Base-by-base conservation (phyloP, 768 basidiomycete genomes). In the Mrakia gelida region DNA sequence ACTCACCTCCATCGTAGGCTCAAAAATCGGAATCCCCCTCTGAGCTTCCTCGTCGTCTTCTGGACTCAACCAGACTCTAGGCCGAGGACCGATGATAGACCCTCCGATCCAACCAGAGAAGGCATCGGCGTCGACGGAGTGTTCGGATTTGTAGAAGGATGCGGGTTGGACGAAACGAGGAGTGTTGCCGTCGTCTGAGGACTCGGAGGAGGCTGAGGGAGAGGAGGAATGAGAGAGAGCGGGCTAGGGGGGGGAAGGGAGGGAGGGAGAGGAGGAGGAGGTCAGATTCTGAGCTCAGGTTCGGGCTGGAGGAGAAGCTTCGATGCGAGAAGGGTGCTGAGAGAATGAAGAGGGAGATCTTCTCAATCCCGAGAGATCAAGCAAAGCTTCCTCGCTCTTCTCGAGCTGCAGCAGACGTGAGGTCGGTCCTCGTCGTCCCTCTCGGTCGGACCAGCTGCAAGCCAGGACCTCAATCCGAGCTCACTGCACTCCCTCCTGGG, bases 21-120 rank as follows among this genome's bases (percentile, higher is more conserved):
- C 92, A 88, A 99, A 99, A 16, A 99, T 94, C 8, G 96, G 97
- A 67, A 98, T 96, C 54, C 96, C 97, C 43, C 86, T 80, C 71
- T 81, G 75, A 11, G 82, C 82, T 38, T 81, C 71, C 21, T 81
- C 81, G 76, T 85, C 84, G 68, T 85, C 84, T 75, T 85, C 84
- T 9, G 84, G 84, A n/a, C 28, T 75, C 28, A 79, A 34, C 84
- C 73, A 83, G 82, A 13, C 83, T 82, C 21, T n/a, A n/a, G 41
- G 56, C 28, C 26, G 45, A 21, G 28, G 18, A 28, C 49, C 61
- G 32, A 32, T 56, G 59, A n/a, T 52, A 30, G 34, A 23, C 26
- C 61, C 65, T n/a, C 63, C 77, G 10, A 54, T 43, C 30, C 70
- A 71, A 3, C 77, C 71, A 45, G 26, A 28, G 15, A 63, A 73